Percentiles rank a stretch among this genome's conserved stretches.
Evolutionary conservation across 306 rosid genomes (phyloP).

Genomic region (apple (Malus domestica)): DNA sequence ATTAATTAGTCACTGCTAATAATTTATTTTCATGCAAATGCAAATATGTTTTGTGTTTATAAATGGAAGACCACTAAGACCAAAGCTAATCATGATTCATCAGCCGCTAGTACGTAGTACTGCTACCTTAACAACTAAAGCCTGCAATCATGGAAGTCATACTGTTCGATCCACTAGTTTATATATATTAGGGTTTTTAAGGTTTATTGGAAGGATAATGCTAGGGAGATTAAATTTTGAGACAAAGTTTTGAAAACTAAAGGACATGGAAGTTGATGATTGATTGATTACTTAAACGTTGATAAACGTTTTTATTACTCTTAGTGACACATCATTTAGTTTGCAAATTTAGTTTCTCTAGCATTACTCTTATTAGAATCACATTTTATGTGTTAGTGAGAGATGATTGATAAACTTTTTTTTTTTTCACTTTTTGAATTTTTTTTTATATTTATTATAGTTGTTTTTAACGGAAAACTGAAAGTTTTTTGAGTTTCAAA

Average conservation of each 20-base stretch:
- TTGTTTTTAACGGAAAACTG: no score
- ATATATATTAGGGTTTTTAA: background rate
- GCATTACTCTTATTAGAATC: background rate
- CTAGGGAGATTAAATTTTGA: no score
- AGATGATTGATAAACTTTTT: background rate
- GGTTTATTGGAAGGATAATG: background rate
- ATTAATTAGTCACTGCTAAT: background rate
- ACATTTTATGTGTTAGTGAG: background rate
- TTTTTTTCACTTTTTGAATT: no score
- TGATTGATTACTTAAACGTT: no score
- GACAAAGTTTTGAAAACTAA: no score
- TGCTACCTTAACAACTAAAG: background rate
- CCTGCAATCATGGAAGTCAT: background rate
- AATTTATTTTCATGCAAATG: background rate
- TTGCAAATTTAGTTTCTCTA: no score
- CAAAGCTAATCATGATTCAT: background rate
- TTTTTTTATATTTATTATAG: no score
- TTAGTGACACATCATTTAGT: no score
- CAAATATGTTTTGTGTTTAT: background rate
- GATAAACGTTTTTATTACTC: no score
- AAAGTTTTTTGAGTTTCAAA: background rate
- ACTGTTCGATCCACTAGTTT: background rate
- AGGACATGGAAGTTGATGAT: no score
- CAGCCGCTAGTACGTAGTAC: background rate
- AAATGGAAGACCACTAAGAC: background rate